These are phyloP conservation scores for Microcyclosporella mali DNA, from an alignment of 2,329 filamentous ascomycete genomes.

Conservation along the genomic window DNA sequence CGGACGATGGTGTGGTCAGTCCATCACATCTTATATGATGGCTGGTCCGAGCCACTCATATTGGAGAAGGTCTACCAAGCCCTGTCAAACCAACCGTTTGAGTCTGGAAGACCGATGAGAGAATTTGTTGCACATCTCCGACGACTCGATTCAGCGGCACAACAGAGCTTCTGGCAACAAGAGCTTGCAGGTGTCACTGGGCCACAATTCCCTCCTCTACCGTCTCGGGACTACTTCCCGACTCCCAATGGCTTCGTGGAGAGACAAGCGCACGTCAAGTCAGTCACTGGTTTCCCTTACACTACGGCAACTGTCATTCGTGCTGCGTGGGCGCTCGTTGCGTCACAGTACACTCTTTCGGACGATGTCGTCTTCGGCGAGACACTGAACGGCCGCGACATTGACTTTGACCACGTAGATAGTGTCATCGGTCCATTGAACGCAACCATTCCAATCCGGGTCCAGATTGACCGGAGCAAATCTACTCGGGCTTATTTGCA, in stretches of 20 bases:
- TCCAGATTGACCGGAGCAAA: constrained; percentile 12
- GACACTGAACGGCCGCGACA: neutral
- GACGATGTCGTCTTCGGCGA: neutral
- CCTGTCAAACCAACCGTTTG: too few relatives aligned
- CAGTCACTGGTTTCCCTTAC: too few relatives aligned
- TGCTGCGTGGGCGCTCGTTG: neutral
- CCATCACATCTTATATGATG: too few relatives aligned
- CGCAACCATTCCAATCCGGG: constrained; percentile 35
- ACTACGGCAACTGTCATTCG: neutral
- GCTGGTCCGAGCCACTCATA: too few relatives aligned
- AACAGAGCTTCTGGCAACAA: too few relatives aligned
- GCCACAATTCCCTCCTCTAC: constrained; percentile 31
- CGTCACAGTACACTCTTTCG: neutral
- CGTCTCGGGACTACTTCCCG: constrained; percentile 18
- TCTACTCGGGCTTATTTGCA: constrained; percentile 22
- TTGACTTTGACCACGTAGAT: too few relatives aligned
- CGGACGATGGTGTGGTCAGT: too few relatives aligned
- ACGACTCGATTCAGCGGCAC: too few relatives aligned
- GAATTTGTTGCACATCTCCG: too few relatives aligned
- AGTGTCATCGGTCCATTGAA: constrained; percentile 31
- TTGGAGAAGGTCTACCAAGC: too few relatives aligned
- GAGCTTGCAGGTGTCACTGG: too few relatives aligned
- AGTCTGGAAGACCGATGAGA: too few relatives aligned
- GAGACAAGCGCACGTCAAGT: constrained; percentile 13
- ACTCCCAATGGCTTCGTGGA: constrained; percentile 23